Percentiles rank a stretch among this genome's conserved stretches.
These are phyloP conservation scores for Alternaria hordeiaustralica DNA, from an alignment of 2,329 filamentous ascomycete genomes.

Conservation along the genomic window DNA sequence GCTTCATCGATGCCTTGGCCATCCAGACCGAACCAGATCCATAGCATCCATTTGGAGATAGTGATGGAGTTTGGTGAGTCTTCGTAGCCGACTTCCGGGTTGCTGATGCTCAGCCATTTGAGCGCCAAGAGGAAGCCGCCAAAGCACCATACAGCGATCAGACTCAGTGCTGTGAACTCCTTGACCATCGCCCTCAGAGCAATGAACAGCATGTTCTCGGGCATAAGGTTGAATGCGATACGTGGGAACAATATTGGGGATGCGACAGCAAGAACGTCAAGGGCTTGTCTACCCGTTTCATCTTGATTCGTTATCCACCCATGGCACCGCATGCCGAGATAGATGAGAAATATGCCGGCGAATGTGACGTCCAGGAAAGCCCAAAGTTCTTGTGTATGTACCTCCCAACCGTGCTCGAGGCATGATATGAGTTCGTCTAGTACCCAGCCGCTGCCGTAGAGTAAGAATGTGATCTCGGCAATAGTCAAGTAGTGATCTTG, in stretches of 20 bases:
- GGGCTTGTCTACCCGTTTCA: slow-evolving; percentile 67
- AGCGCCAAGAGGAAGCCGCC: slow-evolving; percentile 80
- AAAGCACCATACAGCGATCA: slow-evolving; percentile 82
- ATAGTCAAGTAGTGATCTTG: slow-evolving; percentile 63
- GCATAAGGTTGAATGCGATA: slow-evolving; percentile 81
- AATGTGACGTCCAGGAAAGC: slow-evolving; percentile 85
- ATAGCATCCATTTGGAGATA: slow-evolving; percentile 90
- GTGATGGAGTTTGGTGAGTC: slow-evolving; percentile 65
- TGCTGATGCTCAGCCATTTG: slow-evolving; percentile 70
- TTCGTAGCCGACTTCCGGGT: slow-evolving; percentile 36
- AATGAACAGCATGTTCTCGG: slow-evolving; percentile 84
- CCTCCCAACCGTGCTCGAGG: slow-evolving; percentile 76
- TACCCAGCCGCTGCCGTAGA: slow-evolving; percentile 81
- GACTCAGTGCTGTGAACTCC: slow-evolving; percentile 79
- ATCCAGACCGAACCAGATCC: slow-evolving; percentile 90
- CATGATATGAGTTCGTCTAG: slow-evolving; percentile 80
- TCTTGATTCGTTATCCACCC: slow-evolving; percentile 62
- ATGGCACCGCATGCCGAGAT: slow-evolving; percentile 71
- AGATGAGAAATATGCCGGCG: slow-evolving; percentile 71
- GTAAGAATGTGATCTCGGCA: slow-evolving; percentile 70
- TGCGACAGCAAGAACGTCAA: slow-evolving; percentile 79
- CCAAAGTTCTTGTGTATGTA: slow-evolving; percentile 89
- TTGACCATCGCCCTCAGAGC: slow-evolving; percentile 84
- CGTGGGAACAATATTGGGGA: slow-evolving; percentile 80
- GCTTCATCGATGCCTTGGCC: slow-evolving; percentile 65